phyloP scores from a whole-genome alignment of 2,329 filamentous ascomycete species.

The Bipolaris victoriae region DNA sequence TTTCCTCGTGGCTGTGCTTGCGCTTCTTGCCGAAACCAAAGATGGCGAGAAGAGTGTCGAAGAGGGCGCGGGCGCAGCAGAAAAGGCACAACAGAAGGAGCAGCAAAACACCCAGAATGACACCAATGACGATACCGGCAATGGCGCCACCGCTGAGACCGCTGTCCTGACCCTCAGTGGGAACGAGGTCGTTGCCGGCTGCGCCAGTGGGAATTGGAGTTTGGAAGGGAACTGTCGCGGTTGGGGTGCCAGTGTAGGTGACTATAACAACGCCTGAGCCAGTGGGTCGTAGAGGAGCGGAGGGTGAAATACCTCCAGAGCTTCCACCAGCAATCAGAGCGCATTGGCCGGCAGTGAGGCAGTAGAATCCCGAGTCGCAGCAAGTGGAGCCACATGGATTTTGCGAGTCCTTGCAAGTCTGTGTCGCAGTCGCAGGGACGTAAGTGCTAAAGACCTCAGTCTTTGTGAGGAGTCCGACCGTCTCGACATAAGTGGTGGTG shows the following conservation, averaged over 20 bases:
- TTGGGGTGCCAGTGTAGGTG: slow-evolving; percentile 53
- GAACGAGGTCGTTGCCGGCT: slow-evolving; percentile 47
- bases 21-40: slow-evolving; percentile 64
- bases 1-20: slow-evolving; percentile 60
- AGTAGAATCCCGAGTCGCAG: slow-evolving; percentile 73
- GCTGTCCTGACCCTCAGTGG: slow-evolving; percentile 35
- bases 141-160: slow-evolving; percentile 74
- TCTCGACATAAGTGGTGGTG: slow-evolving; percentile 64
- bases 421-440: slow-evolving; percentile 26
- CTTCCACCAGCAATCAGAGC: slow-evolving; percentile 60
- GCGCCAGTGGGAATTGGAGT: slow-evolving; percentile 62
- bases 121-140: slow-evolving; percentile 79
- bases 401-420: slow-evolving; percentile 59
- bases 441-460: slow-evolving; percentile 60
- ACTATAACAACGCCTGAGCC: slow-evolving; percentile 62
- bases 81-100: slow-evolving; percentile 76
- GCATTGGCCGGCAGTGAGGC: slow-evolving; percentile 63
- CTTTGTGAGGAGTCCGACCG: slow-evolving; percentile 57
- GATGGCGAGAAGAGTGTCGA: slow-evolving; percentile 64
- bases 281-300: slow-evolving; percentile 58
- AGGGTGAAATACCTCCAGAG: slow-evolving; percentile 54
- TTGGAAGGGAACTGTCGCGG: slow-evolving; percentile 57
- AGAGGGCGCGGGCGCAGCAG: slow-evolving; percentile 64
- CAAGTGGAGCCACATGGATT: slow-evolving; percentile 71
- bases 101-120: slow-evolving; percentile 69